Evolutionary conservation across 2,329 filamentous ascomycete genomes (phyloP), one percentile per base, ranked within the genome.

Genomic region (Pyricularia sp.): DNA sequence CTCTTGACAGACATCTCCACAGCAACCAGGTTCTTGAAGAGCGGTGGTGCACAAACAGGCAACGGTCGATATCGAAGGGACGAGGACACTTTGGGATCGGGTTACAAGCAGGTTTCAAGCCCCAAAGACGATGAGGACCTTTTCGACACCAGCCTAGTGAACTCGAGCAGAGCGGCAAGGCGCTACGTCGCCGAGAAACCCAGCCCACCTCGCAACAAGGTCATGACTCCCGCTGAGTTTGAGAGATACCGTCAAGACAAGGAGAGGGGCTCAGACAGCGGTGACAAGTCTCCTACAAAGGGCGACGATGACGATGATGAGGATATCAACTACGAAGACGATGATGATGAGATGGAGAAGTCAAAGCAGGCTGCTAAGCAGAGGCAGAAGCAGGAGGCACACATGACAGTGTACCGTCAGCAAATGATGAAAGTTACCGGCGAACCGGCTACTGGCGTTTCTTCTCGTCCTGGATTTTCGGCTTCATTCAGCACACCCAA

Each of bases 371-470:
- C 90, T 65, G 88, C 90, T 23, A 91, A 89, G 76, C 92, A 95
- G 77, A 85, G 93, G 71, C 87, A 89, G 74, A 95, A 94, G 82
- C 93, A 97, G 77, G 92, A 97, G 78, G 93, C 93, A 14, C 92
- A 95, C 77, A 90, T 97, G 83, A 86, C 92, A 1, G 90, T 97
- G 1, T 97, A 97, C 78, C 88, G 93, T 69, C 93, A 97, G 77
- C 92, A 95, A 79, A 97, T 97, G 93, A 97, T 94, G 91, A 97
- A 97, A 79, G 91, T 95, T 33, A 96, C 93, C 0, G 93, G 93
- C 65, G 92, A 94, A 73, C 81, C 88, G 26, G 78, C 84, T 4
- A 78, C 83, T 12, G 79, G 81, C 61, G 73, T 79, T 14, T 75
- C 81, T 12, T 78, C 83, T 30, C 86, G 88, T n/a, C 84, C 86